Base-by-base conservation (phyloP, 768 basidiomycete genomes). In the Tulasnella sp. region DNA sequence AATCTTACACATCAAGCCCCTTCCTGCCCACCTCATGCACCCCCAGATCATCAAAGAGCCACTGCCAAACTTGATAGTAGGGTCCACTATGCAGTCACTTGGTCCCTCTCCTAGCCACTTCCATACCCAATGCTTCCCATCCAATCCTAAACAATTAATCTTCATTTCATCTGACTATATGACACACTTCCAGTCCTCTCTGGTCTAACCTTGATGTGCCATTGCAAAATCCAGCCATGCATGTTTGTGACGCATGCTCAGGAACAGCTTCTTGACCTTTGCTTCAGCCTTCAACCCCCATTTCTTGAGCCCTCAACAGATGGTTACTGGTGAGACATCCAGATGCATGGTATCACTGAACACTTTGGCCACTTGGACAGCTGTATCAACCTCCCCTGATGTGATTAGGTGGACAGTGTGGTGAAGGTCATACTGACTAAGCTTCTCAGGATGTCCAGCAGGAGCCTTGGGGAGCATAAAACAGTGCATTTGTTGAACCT, bases 71-170 rank as follows among this genome's bases (percentile, higher is more conserved):
- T 49, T 49, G 48, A 49, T 29, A 7, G 48, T 49, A 17, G 17
- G 21, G 17, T 49, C 48, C 23, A 49, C 48, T 34, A 29, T 27
- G 21, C 48, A 8, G 21, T 49, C 23, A 36, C 19, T 49, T 17
- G 31, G 48, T 19, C 41, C 41, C 25, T 42, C n/a, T n/a, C n/a
- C n/a, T n/a, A n/a, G n/a, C n/a, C n/a, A n/a, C n/a, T n/a, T 29
- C 48, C 41, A 41, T 36, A 54, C 23, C 35, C 56, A 58, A 54
- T 62, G 64, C 78, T 76, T 23, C 74, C 76, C 41, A 69, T 71
- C 39, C 82, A 67, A 64, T 78, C 76, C 31, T 71, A 48, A 14
- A 14, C 23, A n/a, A 21, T 57, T 57, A 19, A 49, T 35, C 36
- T 57, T 49, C 9, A 32, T 52, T 25, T 57, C 45, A 50, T 57